A percentile compares a stretch with the other conserved stretches of the same genome.
Evolutionary conservation across 208 protist species (phyloP).

Genomic region (Crithidia expoeki): DNA sequence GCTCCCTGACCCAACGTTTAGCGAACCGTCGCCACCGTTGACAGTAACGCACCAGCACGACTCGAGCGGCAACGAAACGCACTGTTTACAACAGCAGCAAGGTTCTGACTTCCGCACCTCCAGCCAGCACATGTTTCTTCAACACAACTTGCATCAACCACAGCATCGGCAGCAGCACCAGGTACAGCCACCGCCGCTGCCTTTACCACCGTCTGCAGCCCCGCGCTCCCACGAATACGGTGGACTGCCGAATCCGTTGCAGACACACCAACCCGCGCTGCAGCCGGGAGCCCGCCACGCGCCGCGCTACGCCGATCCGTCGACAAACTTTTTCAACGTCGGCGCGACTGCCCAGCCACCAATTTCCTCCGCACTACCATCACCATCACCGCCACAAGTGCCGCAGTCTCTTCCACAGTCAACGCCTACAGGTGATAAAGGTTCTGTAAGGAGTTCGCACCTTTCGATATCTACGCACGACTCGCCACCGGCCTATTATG

Average conservation of each 20-base stretch:
- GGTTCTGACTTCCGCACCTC: background rate
- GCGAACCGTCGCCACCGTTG: conserved; percentile 4
- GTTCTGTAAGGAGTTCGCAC: background rate
- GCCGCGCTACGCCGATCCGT: conserved; percentile 8
- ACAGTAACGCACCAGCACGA: background rate
- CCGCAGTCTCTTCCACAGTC: background rate
- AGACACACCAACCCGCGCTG: background rate
- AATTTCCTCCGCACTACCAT: background rate
- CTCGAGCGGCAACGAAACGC: background rate
- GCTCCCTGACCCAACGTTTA: conserved; percentile 1
- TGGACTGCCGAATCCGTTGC: conserved; percentile 5
- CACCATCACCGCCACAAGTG: conserved; percentile 1
- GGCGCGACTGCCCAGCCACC: background rate
- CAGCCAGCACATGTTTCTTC: background rate
- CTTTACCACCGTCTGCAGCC: background rate
- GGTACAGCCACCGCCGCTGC: conserved; percentile 1
- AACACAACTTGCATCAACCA: background rate
- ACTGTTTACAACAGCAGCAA: background rate
- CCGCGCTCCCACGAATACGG: background rate
- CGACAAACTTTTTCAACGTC: conserved; percentile 1
- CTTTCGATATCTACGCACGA: background rate
- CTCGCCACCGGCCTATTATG: conserved; percentile 2
- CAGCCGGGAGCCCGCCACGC: background rate
- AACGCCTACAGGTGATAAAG: background rate
- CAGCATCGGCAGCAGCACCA: background rate